Evolutionary conservation across 495 filamentous ascomycete species (phyloP).

Genomic region (Penicillium bialowiezense): DNA sequence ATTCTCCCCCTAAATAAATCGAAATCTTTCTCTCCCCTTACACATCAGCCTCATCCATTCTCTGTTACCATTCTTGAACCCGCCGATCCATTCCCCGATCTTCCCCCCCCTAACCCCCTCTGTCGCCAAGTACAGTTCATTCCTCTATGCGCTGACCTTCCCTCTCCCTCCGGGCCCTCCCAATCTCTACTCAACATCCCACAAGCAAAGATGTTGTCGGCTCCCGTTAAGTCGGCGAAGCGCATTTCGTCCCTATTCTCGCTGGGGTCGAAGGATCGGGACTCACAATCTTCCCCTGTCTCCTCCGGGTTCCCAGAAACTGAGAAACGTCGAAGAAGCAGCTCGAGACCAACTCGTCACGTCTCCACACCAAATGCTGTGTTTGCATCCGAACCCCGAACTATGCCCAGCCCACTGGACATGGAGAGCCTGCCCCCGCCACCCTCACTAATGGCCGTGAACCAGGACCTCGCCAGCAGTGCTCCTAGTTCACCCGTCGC

Average conservation of each 20-base stretch:
- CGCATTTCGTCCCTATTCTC: constrained; percentile 50
- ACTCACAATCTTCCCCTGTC: constrained; percentile 14
- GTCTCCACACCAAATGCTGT: constrained; percentile 34
- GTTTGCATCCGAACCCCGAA: constrained; percentile 26
- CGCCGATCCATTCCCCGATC: constrained; percentile 44
- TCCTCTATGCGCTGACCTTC: constrained; percentile 21
- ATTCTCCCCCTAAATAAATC: not conserved
- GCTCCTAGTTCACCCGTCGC: constrained; percentile 30
- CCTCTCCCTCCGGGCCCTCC: constrained; percentile 7
- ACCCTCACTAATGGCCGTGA: constrained; percentile 41
- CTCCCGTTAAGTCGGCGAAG: constrained; percentile 49
- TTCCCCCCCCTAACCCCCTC: constrained; percentile 12
- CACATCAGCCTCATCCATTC: constrained; percentile 7
- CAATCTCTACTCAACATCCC: constrained; percentile 3
- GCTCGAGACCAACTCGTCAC: constrained; percentile 37
- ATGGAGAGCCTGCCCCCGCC: constrained; percentile 40
- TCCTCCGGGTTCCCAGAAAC: constrained; percentile 18
- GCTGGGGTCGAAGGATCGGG: constrained; percentile 38
- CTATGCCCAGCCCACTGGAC: constrained; percentile 30
- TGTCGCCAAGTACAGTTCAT: constrained; percentile 12
- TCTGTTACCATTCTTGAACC: constrained; percentile 32
- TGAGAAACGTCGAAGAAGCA: constrained; percentile 26
- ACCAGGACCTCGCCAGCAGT: constrained; percentile 39
- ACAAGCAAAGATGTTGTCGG: constrained; percentile 41
- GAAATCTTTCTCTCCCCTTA: not conserved